Percentiles rank a stretch among this genome's conserved stretches.
Evolutionary conservation across 2,329 filamentous ascomycete genomes (phyloP).

Genomic region (Hymenoscyphus scutula): DNA sequence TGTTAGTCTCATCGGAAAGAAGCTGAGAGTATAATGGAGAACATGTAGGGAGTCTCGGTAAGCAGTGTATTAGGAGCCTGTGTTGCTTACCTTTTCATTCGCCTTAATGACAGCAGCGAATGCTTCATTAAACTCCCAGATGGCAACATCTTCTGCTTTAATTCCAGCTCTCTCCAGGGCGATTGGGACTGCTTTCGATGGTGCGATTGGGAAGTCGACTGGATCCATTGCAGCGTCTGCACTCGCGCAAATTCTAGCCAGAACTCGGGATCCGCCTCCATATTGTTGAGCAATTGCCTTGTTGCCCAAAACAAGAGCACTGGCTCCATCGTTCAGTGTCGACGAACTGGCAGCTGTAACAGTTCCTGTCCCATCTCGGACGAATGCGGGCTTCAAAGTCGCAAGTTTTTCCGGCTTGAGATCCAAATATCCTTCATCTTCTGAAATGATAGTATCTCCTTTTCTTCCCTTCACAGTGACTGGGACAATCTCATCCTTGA

Average conservation of each 20-base stretch:
- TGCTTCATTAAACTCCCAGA: slow-evolving; percentile 99
- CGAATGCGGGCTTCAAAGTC: slow-evolving; percentile 86
- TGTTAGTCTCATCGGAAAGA: slow-evolving; percentile 5
- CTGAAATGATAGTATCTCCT: slow-evolving; percentile 73
- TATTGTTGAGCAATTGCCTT: slow-evolving; percentile 78
- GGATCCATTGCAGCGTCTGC: slow-evolving; percentile 89
- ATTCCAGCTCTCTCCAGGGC: slow-evolving; percentile 87
- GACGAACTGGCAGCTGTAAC: slow-evolving; percentile 95
- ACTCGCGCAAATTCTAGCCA: slow-evolving; percentile 82
- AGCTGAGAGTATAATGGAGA: not conserved
- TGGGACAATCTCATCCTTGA: slow-evolving; percentile 85
- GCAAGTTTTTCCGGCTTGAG: slow-evolving; percentile 84
- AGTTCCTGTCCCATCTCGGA: slow-evolving; percentile 79
- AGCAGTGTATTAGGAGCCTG: slow-evolving; percentile 14
- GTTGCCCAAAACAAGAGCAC: slow-evolving; percentile 81
- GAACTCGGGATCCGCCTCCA: slow-evolving; percentile 71
- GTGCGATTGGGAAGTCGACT: slow-evolving; percentile 92
- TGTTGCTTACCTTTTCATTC: slow-evolving; percentile 85
- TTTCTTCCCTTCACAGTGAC: slow-evolving; percentile 84
- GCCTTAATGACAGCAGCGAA: slow-evolving; percentile 95
- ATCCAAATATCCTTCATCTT: slow-evolving; percentile 87
- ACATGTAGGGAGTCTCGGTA: not conserved
- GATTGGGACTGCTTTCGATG: slow-evolving; percentile 86
- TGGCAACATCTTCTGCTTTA: slow-evolving; percentile 82
- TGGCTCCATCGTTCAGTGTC: slow-evolving; percentile 91